Evolutionary conservation across 2,329 filamentous ascomycete genomes (phyloP).

Genomic region (Apiospora arundinis): DNA sequence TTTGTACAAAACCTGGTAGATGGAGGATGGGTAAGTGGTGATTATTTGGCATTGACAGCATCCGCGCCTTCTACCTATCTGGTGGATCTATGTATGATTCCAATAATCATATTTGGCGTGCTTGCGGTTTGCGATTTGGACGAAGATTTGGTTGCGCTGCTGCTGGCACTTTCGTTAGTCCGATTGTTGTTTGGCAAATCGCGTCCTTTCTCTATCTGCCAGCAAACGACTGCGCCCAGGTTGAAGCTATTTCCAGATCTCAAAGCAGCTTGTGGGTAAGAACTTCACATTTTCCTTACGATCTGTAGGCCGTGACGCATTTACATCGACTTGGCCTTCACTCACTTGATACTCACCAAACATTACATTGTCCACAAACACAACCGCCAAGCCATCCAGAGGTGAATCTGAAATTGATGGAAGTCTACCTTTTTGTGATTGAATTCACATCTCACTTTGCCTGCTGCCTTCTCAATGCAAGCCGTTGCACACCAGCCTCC

Average conservation of each 20-base stretch:
- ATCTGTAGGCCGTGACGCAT: background rate
- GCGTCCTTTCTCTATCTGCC: background rate
- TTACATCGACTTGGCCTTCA: background rate
- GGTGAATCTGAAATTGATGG: background rate
- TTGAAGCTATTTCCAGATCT: background rate
- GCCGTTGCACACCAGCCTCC: background rate
- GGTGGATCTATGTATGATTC: background rate
- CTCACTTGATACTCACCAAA: background rate
- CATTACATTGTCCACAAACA: background rate
- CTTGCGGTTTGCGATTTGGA: too few relatives aligned
- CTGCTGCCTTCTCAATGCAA: background rate
- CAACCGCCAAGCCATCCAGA: background rate
- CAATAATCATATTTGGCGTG: too few relatives aligned
- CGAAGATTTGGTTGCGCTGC: background rate
- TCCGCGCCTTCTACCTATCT: too few relatives aligned
- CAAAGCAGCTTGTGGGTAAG: background rate
- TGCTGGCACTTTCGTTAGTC: background rate
- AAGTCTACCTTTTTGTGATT: background rate
- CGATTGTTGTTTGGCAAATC: background rate
- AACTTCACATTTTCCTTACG: too few relatives aligned
- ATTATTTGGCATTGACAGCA: background rate
- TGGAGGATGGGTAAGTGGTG: background rate
- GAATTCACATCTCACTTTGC: background rate
- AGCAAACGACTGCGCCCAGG: background rate
- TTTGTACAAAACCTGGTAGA: background rate